phyloP scores from a whole-genome alignment of 2,329 filamentous ascomycete species.

The Arthrobotrys sphaeroides region DNA sequence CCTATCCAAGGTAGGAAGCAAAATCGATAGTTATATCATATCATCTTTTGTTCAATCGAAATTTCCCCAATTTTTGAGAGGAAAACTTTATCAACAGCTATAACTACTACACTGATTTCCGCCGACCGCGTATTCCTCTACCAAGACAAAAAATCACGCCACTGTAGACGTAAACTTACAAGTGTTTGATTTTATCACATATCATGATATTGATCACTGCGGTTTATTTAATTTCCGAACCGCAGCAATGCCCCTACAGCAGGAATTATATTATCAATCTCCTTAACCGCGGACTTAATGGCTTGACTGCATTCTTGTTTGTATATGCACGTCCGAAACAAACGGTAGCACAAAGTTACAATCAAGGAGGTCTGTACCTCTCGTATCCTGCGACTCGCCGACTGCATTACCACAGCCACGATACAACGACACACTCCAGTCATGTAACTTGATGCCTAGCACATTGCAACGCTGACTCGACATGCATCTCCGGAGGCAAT shows the following conservation, averaged over 20 bases:
- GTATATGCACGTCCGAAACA: not conserved
- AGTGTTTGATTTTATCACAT: too few relatives aligned
- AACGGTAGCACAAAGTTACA: not conserved
- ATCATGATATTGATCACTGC: too few relatives aligned
- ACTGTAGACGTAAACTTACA: too few relatives aligned
- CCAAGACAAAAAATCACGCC: too few relatives aligned
- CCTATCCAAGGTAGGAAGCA: slow-evolving; percentile 6
- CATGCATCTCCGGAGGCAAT: not conserved
- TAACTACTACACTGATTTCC: too few relatives aligned
- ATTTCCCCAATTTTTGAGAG: not conserved
- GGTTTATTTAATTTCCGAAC: too few relatives aligned
- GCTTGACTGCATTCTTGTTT: not conserved
- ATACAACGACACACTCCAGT: not conserved
- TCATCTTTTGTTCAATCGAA: not conserved
- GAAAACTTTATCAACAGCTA: too few relatives aligned
- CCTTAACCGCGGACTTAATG: not conserved
- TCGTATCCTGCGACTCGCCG: not conserved
- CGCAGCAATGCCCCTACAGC: too few relatives aligned
- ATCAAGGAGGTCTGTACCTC: not conserved
- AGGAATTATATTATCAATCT: too few relatives aligned
- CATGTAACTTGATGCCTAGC: not conserved
- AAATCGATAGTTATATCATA: not conserved
- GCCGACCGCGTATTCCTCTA: too few relatives aligned
- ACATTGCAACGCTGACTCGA: not conserved
- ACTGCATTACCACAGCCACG: not conserved